Evolutionary conservation across 371 early-diverging fungal genomes (phyloP), one percentile per base, ranked within the genome.

Genomic region (Rhizopus microsporus): DNA sequence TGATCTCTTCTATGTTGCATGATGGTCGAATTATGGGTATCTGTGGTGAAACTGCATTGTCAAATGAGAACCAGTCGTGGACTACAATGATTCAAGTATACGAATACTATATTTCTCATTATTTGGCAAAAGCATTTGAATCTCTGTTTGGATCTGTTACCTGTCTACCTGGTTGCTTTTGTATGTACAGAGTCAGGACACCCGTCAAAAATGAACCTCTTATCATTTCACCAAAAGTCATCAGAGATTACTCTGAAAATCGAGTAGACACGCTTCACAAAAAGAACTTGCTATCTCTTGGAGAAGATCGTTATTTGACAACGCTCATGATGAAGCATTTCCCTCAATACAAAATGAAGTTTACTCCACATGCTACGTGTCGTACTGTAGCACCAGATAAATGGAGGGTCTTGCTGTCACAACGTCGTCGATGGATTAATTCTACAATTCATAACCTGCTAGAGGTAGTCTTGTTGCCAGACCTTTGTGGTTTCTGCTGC

Each of bases 51-150:
- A 96, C 96, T 4, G 77, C 80, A 60, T 77, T 96, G 49, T 87
- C 89, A 10, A 96, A 96, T 71, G 91, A 94, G 65, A 87, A 90
- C 60, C 80, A 83, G 32, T 89, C 93, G 5, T 92, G 92, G 90
- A 93, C 93, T 29, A 97, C 99, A 0, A 97, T 97, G 94, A 95
- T 98, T 68, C 99, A 99, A 71, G 98, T 99, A 13, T 97, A 94
- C 72, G 96, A 95, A 71, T 97, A 99, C 85, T 99, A 94, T 74
- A 99, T 98, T 57, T 95, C 97, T 15, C 99, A 99, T 81, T 95
- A 98, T 59, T 70, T 98, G 58, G 84, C 94, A 39, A 98, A 98
- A 80, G 94, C 99, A 1, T 99, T 99, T 73, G 99, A 99, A 77
- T 95, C 95, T 12, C 85, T 99, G 40, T 99, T 99, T 78, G 99